Evolutionary conservation across 73 alveolate genomes (phyloP), one percentile per base, ranked within the genome.

Genomic region (Halteria grandinella): DNA sequence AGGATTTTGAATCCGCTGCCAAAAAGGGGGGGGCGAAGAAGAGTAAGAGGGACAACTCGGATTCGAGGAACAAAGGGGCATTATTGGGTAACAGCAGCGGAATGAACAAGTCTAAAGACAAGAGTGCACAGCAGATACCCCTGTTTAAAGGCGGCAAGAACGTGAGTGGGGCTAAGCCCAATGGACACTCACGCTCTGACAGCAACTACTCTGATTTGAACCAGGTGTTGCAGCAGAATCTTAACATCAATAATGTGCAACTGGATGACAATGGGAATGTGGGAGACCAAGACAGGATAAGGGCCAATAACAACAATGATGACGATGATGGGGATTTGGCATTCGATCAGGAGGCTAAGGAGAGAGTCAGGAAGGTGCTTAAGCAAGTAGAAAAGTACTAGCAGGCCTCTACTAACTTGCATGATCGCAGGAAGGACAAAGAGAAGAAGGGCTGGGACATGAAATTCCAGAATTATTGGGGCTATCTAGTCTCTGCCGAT

Each of bases 381-480:
- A 47, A 57, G 5, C 40, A 41, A n/a, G 62, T 82, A 17, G 44
- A 71, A 17, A 1, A 43, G 8, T 82, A 82, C 64, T 82, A 24
- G 33, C 17, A 55, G 10, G 18, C 70, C 33, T 14, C 58, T 18
- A 28, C 8, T 18, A 51, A 54, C 7, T 63, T 82, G 0, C 39
- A 54, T 18, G 15, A 57, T 6, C 29, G 75, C 74, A 83, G 74
- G 73, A 12, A 24, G 15, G 54, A 58, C 41, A 83, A 83, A 34
- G 92, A 83, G 51, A 57, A 57, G 15, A 51, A 55, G 32, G 83
- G 83, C 0, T 83, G 92, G 92, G 92, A 83, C 40, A 25, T 83
- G 44, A 83, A 83, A 34, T 83, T 83, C 59, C 69, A 83, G 43
- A 83, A 83, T 40, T 83, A 66, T 45, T 83, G 92, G 92, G 76